Evolutionary conservation across 306 rosid species (phyloP).

Genomic region (Quercus dentata): DNA sequence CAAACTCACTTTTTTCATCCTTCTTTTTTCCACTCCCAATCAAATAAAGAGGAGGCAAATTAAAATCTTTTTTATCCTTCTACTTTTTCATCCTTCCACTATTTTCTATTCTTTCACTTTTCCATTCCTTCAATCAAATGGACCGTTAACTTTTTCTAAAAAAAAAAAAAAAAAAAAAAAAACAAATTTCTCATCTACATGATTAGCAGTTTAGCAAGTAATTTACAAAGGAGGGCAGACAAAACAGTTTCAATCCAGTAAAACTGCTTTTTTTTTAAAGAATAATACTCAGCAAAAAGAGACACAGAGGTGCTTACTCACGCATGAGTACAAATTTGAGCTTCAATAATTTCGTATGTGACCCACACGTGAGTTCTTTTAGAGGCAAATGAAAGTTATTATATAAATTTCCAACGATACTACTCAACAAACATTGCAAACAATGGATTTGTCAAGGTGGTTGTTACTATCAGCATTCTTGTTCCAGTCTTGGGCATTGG

Average conservation of each 20-base stretch:
- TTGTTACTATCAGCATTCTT: not conserved
- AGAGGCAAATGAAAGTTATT: not conserved
- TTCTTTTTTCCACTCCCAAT: too few species aligned
- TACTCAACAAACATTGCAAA: not conserved
- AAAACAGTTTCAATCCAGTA: not conserved
- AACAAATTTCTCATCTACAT: not conserved
- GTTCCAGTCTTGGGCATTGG: not conserved
- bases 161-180: not conserved
- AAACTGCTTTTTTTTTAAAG: not conserved
- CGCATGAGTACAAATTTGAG: not conserved
- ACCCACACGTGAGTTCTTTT: not conserved
- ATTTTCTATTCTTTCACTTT: too few species aligned
- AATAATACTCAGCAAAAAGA: too few species aligned
- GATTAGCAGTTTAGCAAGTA: not conserved
- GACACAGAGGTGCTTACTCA: not conserved
- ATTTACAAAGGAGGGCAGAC: not conserved
- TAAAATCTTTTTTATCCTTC: too few species aligned
- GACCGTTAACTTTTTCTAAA: not conserved
- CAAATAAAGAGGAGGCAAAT: too few species aligned
- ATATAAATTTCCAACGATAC: not conserved
- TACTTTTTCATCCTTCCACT: fast-evolving
- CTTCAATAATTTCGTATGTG: not conserved
- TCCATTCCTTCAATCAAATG: fast-evolving
- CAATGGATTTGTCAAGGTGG: not conserved
- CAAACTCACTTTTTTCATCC: too few species aligned